Conservation (phyloP, 2,329 filamentous ascomycete genomes). For the Colletotrichum brevisporum region DNA sequence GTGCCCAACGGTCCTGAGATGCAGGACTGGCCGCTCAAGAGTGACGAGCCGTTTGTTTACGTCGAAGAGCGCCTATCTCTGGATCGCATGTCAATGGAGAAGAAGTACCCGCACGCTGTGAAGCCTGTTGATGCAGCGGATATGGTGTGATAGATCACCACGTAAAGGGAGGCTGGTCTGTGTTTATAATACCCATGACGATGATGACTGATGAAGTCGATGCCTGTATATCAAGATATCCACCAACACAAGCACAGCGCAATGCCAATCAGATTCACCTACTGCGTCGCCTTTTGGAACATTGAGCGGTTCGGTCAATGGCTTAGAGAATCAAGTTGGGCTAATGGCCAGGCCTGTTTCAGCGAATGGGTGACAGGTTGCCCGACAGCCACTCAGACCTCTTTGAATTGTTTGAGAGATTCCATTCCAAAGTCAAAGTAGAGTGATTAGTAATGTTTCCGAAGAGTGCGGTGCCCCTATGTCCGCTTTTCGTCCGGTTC, state of each 20-base stretch:
- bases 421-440: too few relatives aligned
- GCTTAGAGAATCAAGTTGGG: too few relatives aligned
- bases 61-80: constrained; percentile 3
- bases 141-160: constrained; percentile 19
- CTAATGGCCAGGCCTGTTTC: too few relatives aligned
- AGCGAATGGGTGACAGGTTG: too few relatives aligned
- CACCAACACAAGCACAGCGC: not conserved
- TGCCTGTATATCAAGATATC: not conserved
- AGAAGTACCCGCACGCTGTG: not conserved
- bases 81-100: not conserved
- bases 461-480: not conserved
- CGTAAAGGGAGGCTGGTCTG: not conserved
- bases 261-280: too few relatives aligned
- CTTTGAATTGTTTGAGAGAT: too few relatives aligned
- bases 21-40: constrained; percentile 24
- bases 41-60: constrained; percentile 9
- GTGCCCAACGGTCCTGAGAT: not conserved
- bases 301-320: too few relatives aligned
- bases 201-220: not conserved
- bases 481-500: not conserved
- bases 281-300: too few relatives aligned
- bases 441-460: not conserved
- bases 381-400: too few relatives aligned
- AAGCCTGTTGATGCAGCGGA: constrained; percentile 28
- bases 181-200: constrained; percentile 20